Percentiles rank a stretch among this genome's conserved stretches.
These are phyloP conservation scores for Vaccinium corymbosum DNA, from an alignment of 148 eudicot species.

Conservation along the genomic window DNA sequence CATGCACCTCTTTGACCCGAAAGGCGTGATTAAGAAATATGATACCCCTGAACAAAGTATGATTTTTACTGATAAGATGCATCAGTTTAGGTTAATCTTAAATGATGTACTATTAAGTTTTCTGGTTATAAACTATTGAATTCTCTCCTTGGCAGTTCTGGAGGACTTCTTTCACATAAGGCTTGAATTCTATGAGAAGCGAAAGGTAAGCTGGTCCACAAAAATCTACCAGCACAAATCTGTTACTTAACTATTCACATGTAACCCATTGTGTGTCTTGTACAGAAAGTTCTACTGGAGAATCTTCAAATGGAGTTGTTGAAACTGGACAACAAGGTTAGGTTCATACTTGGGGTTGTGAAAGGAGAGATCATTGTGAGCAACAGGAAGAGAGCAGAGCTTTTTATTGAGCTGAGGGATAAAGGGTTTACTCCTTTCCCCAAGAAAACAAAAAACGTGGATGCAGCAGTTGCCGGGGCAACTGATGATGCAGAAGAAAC, in stretches of 20 bases:
- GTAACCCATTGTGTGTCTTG: neutral
- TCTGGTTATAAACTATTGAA: neutral
- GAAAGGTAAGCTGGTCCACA: conserved; percentile 50
- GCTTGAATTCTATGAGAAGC: conserved; percentile 58
- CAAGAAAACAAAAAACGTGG: conserved; percentile 43
- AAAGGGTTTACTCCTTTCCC: conserved; percentile 83
- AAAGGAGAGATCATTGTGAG: conserved; percentile 72
- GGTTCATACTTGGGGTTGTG: conserved; percentile 83
- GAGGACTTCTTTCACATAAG: conserved; percentile 67
- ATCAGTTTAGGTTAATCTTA: neutral
- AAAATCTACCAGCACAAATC: neutral
- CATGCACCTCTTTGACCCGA: conserved; percentile 87
- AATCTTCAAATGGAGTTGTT: conserved; percentile 55
- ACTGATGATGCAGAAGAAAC: conserved; percentile 43
- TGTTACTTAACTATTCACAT: neutral
- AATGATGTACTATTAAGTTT: neutral
- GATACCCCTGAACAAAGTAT: conserved; percentile 81
- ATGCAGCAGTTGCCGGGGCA: conserved; percentile 52
- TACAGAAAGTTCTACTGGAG: conserved; percentile 51
- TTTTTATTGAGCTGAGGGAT: conserved; percentile 62
- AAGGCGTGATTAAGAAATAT: conserved; percentile 79
- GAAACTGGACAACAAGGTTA: conserved; percentile 67
- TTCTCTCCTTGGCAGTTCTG: conserved; percentile 56
- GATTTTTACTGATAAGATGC: conserved; percentile 9
- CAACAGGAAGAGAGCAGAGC: conserved; percentile 78